Base-by-base conservation (phyloP, 2,329 filamentous ascomycete genomes). In the Fusarium veterinarium region DNA sequence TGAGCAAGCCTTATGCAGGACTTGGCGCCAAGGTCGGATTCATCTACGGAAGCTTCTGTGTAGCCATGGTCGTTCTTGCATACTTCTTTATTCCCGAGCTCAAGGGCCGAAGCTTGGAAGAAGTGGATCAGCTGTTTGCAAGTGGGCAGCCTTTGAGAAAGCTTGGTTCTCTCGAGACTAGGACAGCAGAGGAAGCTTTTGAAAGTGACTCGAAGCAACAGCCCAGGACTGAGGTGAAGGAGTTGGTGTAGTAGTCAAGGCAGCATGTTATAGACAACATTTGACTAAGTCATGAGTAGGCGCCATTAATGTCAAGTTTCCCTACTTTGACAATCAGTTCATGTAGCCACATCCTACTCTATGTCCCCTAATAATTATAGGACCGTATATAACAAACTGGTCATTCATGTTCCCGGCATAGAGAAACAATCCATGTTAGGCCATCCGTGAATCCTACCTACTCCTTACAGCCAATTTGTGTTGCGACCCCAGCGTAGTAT, bases 61-160 rank as follows among this genome's bases (percentile, higher is more conserved):
- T 64, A 2, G 28, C 23, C 4, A 41, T 23, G 20, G 40, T 51
- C 6, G 10, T 44, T 6, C 25, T 64, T 1, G 60, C 35, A 4
- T 59, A 41, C 3, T 72, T 84, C 64, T 87, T 87, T 60, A 85
- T 89, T 0, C 89, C 88, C 0, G 89, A 91, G 73, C 90, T 89
- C 1, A 87, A 84, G 33, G 86, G 86, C 0, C 81, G 83, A 23
- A 86, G 84, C 2, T 82, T 90, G 4, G 87, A 90, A 72, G 84
- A 89, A 72, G 87, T 89, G 81, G 87, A 89, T 48, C 67, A 78
- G 6, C 73, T 81, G 1, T 81, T 81, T 40, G 75, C 78, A n/a
- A 72, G 73, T 41, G 55, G 71, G 4, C 17, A 5, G 20, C 45
- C 25, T 1, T 17, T 40, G 25, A 41, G 60, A 8, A 62, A 31